Evolutionary conservation across 148 eudicot species (phyloP), one percentile per base, ranked within the genome.

Genomic region (Cornus controversa): DNA sequence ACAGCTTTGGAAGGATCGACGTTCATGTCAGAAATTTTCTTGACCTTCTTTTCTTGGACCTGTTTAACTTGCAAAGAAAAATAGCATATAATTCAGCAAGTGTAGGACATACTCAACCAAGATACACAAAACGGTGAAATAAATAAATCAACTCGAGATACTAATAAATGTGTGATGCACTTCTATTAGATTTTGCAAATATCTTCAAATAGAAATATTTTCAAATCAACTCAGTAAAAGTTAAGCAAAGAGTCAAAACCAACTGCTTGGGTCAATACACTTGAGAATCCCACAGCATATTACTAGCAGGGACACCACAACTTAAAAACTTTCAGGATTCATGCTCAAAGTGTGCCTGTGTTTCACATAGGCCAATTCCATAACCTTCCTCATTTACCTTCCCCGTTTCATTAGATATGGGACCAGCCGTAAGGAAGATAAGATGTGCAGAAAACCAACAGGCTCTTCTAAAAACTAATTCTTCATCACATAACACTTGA

Each of bases 11-110:
- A 81, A 66, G 88, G 81, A 65, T 87, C 93, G 20, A 84, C 66
- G 77, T 88, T 92, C 80, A 89, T 82, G 25, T 85, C 88, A 73
- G 89, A 77, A 67, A 92, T 82, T 87, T 91, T 92, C 90, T 92
- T 92, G 69, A 92, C 84, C 83, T 92, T 92, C 89, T 89, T 91
- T 78, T 92, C 94, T 83, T 87, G 97, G 82, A 92, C 97, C 97
- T 92, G 83, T 81, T 66, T 37, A 73, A 75, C 22, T 31, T 67
- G 70, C 75, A 74, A 78, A 36, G 67, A 26, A 53, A 72, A 58
- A 78, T 62, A 75, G 28, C 50, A 69, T 28, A 60, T 68, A 68
- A 53, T 67, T 28, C 63, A 66, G 15, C 16, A 23, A 31, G 31
- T 5, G 66, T 40, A 31, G 45, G 62, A 57, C 78, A 67, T 57